Evolutionary conservation across 805 yeast genomes (phyloP).

Genomic region (Yarrowia porcina): DNA sequence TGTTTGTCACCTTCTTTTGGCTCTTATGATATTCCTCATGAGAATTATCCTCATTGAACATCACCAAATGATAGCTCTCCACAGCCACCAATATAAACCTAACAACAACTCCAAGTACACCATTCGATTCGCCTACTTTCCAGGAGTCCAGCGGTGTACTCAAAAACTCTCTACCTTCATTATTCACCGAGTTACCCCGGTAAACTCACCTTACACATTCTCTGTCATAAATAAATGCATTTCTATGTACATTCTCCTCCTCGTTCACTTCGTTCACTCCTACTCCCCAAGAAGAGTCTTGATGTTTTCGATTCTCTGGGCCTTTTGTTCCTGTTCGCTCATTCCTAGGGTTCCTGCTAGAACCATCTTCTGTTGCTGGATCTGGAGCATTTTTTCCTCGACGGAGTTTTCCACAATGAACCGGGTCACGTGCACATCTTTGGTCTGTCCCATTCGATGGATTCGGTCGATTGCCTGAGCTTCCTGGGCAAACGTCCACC

Average conservation of each 20-base stretch:
- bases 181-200: too few relatives aligned
- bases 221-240: too few relatives aligned
- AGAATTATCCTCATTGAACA: too few relatives aligned
- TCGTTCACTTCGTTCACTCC: neutral
- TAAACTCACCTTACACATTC: too few relatives aligned
- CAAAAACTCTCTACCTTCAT: too few relatives aligned
- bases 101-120: too few relatives aligned
- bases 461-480: constrained; percentile 89
- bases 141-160: too few relatives aligned
- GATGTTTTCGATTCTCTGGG: constrained; percentile 40
- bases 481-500: constrained; percentile 94
- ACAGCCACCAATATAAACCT: too few relatives aligned
- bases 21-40: too few relatives aligned
- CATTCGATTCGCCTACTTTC: too few relatives aligned
- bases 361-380: constrained; percentile 70
- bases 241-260: neutral
- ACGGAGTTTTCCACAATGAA: constrained; percentile 80
- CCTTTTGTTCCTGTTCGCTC: constrained; percentile 40
- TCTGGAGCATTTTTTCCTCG: constrained; percentile 81
- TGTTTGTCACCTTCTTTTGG: too few relatives aligned
- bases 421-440: constrained; percentile 67
- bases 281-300: constrained; percentile 36
- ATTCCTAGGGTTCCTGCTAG: constrained; percentile 38
- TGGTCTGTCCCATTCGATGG: constrained; percentile 83
- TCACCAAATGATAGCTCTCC: too few relatives aligned